Base-by-base conservation (phyloP, 2,329 filamentous ascomycete genomes). In the Pseudogymnoascus sp. region DNA sequence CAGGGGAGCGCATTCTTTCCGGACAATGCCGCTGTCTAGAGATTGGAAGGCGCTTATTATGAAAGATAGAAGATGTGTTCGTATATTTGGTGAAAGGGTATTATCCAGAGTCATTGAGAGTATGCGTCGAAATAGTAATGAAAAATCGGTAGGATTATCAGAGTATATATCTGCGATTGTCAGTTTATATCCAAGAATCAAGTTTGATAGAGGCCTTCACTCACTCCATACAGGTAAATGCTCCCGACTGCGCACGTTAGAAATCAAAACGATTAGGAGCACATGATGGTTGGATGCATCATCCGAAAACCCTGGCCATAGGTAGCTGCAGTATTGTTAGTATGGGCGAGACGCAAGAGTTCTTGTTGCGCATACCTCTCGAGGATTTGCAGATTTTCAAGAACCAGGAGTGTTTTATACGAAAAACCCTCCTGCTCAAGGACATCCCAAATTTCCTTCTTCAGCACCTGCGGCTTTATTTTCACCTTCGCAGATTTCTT, bases 1-100 rank as follows among this genome's bases (percentile, higher is more conserved):
- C 61, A 99, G 79, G 1, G 96, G 91, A 6, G 93, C 95, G 75
- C 95, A 97, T 79, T 99, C 95, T 75, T 97, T 97, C 66, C 95
- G 87, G 60, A 99, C 90, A 63, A 96, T 84, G 38, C 85, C 84
- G 72, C 87, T 93, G 74, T 99, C 96, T 33, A 99, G 81, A 56
- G 92, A 97, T 75, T 97, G 93, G 73, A 97, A 99, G 37, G 93
- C 90, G 68, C 88, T 86, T 61, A 96, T 96, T 66, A 97, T 82
- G 75, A 97, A 97, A 24, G 85, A 89, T 21, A 99, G 79, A n/a
- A 97, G 83, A 61, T 96, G 87, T 7, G 89, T 90, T 65, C 91
- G 86, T 62, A 96, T 82, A 29, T 81, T 78, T 38, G 82, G 77
- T 21, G 87, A 81, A 19, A 92, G 76, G 1, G 87, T 86, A 66